Evolutionary conservation across 2,329 filamentous ascomycete species (phyloP).

Genomic region (Colletotrichum sp.): DNA sequence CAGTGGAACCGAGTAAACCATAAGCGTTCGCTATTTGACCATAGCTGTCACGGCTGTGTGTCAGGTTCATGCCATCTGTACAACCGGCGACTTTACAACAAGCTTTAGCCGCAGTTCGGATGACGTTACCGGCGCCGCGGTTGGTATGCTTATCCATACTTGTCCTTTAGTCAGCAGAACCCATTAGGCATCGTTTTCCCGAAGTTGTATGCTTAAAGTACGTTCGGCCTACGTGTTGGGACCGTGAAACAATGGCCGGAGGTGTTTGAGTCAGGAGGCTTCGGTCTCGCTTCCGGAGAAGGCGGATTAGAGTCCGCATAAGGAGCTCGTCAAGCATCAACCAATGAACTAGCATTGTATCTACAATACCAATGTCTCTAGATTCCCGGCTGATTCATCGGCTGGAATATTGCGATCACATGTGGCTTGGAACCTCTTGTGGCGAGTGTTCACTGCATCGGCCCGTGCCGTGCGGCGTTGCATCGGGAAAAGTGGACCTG

Average conservation of each 20-base stretch:
- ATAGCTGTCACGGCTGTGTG: rapidly evolving
- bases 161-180: neutral
- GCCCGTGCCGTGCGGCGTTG: neutral
- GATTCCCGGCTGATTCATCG: too few species aligned
- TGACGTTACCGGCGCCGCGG: neutral
- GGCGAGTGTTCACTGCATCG: neutral
- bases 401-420: too few species aligned
- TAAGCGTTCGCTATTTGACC: rapidly evolving
- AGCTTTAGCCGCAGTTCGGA: neutral
- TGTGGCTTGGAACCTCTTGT: neutral
- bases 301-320: neutral
- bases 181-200: neutral
- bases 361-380: too few species aligned
- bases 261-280: neutral
- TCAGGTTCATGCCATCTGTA: neutral
- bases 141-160: rapidly evolving
- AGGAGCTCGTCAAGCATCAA: too few species aligned
- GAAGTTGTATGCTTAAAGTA: rapidly evolving
- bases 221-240: rapidly evolving
- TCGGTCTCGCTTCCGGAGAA: neutral
- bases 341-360: too few species aligned
- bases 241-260: neutral
- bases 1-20: neutral
- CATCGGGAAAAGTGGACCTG: neutral
- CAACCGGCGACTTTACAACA: neutral